A percentile compares a stretch with the other conserved stretches of the same genome.
These are phyloP conservation scores for Phytophthora melonis DNA, from an alignment of 352 stramenopile species.

Conservation along the genomic window DNA sequence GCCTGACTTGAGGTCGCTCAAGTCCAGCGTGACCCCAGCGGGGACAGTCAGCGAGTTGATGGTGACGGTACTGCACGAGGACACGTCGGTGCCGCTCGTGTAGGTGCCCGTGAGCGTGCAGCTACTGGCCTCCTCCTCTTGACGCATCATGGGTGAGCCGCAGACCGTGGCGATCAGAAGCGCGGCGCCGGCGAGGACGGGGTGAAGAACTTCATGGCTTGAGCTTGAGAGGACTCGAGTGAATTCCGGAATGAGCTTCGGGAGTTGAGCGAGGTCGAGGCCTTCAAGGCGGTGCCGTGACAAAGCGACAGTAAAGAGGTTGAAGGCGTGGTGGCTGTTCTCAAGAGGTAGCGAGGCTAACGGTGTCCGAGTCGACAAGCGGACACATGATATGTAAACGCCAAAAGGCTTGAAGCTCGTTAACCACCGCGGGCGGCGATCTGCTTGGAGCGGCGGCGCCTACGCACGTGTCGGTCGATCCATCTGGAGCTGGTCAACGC, in stretches of 20 bases:
- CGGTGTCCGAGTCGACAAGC: background rate
- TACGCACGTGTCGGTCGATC: conserved; percentile 6
- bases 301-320: background rate
- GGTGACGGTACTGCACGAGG: conserved; percentile 33
- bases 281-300: background rate
- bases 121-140: conserved; percentile 17
- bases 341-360: background rate
- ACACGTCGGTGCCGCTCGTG: conserved; percentile 29
- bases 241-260: conserved; percentile 8
- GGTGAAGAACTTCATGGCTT: conserved; percentile 29
- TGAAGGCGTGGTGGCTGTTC: conserved; percentile 7
- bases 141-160: conserved; percentile 24
- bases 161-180: background rate
- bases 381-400: background rate
- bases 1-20: conserved; percentile 35
- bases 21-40: conserved; percentile 42
- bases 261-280: background rate
- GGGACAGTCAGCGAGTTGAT: conserved; percentile 41
- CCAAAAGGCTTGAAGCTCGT: background rate
- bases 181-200: background rate
- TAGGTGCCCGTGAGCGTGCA: conserved; percentile 46
- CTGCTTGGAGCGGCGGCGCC: conserved; percentile 2
- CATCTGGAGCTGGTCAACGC: conserved; percentile 6
- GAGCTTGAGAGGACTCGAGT: conserved; percentile 7
- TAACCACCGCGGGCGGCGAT: background rate